Evolutionary conservation across 768 basidiomycete species (phyloP).

Genomic region (Lactarius sp.): DNA sequence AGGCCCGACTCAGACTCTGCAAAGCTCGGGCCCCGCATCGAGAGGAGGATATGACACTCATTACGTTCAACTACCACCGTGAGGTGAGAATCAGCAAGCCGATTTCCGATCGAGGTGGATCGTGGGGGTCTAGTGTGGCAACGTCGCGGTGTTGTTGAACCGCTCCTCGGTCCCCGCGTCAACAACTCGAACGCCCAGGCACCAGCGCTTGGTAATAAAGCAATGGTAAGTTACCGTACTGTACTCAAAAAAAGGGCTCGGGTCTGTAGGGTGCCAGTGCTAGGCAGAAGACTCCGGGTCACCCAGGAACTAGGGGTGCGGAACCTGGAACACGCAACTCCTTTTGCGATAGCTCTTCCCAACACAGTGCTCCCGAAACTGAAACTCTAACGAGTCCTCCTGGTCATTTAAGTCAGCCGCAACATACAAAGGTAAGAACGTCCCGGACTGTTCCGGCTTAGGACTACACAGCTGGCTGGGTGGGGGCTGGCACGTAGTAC

Average conservation of each 20-base stretch:
- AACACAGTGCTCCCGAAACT: not conserved
- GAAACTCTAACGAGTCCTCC: too few species aligned
- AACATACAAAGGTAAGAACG: too few species aligned
- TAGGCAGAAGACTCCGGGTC: not conserved
- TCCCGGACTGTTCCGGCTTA: too few species aligned
- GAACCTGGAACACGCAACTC: not conserved
- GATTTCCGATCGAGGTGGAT: slow-evolving; percentile 18
- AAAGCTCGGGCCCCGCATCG: not conserved
- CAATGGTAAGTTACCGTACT: not conserved
- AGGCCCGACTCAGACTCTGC: not conserved
- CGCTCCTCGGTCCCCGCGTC: not conserved
- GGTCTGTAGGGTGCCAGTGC: not conserved
- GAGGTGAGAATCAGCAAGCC: slow-evolving; percentile 19
- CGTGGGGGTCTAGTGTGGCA: slow-evolving; percentile 5
- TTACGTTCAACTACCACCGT: slow-evolving; percentile 3
- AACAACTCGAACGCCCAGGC: not conserved
- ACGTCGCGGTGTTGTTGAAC: not conserved
- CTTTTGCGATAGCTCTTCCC: slow-evolving; percentile 11
- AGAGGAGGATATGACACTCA: slow-evolving; percentile 5
- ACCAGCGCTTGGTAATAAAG: slow-evolving; percentile 2
- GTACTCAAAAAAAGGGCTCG: not conserved
- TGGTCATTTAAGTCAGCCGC: too few species aligned
- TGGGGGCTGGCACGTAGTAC: too few species aligned
- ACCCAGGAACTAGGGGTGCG: not conserved
- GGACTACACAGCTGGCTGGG: too few species aligned